Evolutionary conservation across 768 basidiomycete species (phyloP), one percentile per base, ranked within the genome.

Genomic region (Mycena metata): DNA sequence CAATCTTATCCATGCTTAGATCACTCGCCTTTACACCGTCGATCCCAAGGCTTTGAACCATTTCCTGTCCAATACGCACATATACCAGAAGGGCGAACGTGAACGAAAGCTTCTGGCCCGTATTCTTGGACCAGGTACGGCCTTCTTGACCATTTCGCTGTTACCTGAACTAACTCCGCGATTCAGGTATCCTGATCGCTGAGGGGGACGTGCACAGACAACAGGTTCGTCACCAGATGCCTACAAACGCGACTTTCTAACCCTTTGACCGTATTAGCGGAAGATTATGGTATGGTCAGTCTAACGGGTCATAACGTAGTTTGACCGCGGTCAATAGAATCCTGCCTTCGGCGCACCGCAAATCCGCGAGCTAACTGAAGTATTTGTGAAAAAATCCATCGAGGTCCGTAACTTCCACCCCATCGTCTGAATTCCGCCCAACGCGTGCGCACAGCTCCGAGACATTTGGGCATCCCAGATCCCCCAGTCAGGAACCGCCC

Each of bases 41-140:
- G 89, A 90, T 67, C 77, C 84, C 0, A 79, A 80, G 3, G 88
- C 87, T 2, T 26, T 90, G 36, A 78, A 82, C 19, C 83, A 89
- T 68, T 80, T 90, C 64, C 77, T 90, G 12, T 76, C 77, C 7
- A 83, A 88, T 64, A 74, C 77, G 17, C 74, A 80, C 16, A 76
- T 78, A 41, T 88, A 84, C 45, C 81, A 82, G 49, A 89, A 88
- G 72, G 79, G 85, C 0, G 75, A 78, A 8, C 56, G 69, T 0
- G 43, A 71, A 10, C 75, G 80, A n/a, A 70, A 64, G 19, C 69
- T 35, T 26, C 72, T 86, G 11, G 58, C 67, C 0, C 70, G 69
- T 21, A 58, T 84, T 19, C 71, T 86, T 0, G 76, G 76, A 1
- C 65, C 51, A 58, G 76, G 76, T 65, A 50, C 23, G n/a, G 35